phyloP scores from a whole-genome alignment of 2,329 filamentous ascomycete genomes.

The Bretziella fagacearum region DNA sequence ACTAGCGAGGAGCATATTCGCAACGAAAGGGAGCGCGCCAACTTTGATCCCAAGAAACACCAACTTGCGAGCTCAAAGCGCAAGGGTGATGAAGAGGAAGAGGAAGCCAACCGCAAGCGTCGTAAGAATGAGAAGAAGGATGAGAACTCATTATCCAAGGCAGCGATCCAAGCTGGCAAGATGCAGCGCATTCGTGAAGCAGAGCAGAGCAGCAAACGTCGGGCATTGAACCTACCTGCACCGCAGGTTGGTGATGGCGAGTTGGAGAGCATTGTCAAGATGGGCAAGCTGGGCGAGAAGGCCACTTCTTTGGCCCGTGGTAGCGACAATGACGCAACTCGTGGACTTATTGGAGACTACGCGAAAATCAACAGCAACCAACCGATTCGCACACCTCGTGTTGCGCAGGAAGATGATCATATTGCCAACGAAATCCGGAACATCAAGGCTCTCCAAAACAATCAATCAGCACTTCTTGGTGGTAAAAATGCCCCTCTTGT shows the following conservation, averaged over 20 bases:
- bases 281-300: constrained; percentile 84
- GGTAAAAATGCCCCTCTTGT: constrained; percentile 85
- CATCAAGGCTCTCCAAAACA: constrained; percentile 79
- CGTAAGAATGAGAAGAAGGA: constrained; percentile 72
- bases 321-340: constrained; percentile 70
- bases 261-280: constrained; percentile 95
- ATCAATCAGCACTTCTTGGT: constrained; percentile 80
- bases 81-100: constrained; percentile 79
- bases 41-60: constrained; percentile 84
- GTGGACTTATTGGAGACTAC: constrained; percentile 77
- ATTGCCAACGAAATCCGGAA: constrained; percentile 95
- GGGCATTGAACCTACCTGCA: constrained; percentile 63
- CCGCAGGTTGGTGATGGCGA: constrained; percentile 89
- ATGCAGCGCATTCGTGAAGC: constrained; percentile 90
- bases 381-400: constrained; percentile 81
- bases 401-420: constrained; percentile 81
- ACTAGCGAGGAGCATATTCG: constrained; percentile 62
- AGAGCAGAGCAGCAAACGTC: constrained; percentile 87
- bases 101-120: constrained; percentile 63
- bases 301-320: constrained; percentile 59
- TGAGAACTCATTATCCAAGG: constrained; percentile 55
- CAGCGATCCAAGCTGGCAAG: constrained; percentile 82
- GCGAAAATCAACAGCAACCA: constrained; percentile 61
- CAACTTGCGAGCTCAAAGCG: constrained; percentile 70
- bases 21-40: constrained; percentile 71